Evolutionary conservation across 2,329 filamentous ascomycete genomes (phyloP).

Genomic region (Beauveria sp.): DNA sequence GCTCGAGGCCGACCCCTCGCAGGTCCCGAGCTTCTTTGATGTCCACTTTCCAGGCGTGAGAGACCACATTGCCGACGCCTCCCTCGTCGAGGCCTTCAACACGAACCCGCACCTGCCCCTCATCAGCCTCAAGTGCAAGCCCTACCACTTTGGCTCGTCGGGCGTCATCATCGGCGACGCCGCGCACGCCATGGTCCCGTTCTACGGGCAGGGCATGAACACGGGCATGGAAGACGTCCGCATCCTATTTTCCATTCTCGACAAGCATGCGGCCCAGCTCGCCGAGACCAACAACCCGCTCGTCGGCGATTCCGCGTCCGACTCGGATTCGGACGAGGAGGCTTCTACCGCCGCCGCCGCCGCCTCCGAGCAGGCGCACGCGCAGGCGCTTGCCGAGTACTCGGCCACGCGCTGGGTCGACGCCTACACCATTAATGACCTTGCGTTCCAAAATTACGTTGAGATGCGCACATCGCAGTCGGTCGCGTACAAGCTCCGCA

Average conservation of each 20-base stretch:
- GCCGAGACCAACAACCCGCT: constrained; percentile 36
- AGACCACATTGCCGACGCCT: constrained; percentile 56
- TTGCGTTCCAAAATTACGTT: constrained; percentile 83
- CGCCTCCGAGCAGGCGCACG: constrained; percentile 47
- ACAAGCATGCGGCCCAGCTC: constrained; percentile 48
- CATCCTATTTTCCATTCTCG: constrained; percentile 75
- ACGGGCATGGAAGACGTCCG: constrained; percentile 90
- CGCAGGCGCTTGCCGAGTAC: constrained; percentile 66
- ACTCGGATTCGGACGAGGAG: background rate
- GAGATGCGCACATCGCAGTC: constrained; percentile 91
- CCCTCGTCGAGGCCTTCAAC: constrained; percentile 67
- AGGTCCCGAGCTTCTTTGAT: constrained; percentile 68
- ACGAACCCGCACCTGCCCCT: constrained; percentile 84
- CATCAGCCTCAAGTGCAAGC: constrained; percentile 86
- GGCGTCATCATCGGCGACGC: constrained; percentile 88
- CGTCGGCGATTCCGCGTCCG: constrained; percentile 14
- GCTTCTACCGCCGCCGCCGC: constrained; percentile 25
- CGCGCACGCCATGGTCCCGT: constrained; percentile 95
- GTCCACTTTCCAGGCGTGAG: constrained; percentile 81
- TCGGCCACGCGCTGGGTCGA: constrained; percentile 66
- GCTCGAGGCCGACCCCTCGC: constrained; percentile 55
- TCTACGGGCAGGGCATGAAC: constrained; percentile 98
- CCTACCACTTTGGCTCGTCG: constrained; percentile 71
- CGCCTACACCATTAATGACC: constrained; percentile 82
- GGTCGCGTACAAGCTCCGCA: constrained; percentile 69